Evolutionary conservation across 2,329 filamentous ascomycete genomes (phyloP), one percentile per base, ranked within the genome.

Genomic region (Trichoderma sp.): DNA sequence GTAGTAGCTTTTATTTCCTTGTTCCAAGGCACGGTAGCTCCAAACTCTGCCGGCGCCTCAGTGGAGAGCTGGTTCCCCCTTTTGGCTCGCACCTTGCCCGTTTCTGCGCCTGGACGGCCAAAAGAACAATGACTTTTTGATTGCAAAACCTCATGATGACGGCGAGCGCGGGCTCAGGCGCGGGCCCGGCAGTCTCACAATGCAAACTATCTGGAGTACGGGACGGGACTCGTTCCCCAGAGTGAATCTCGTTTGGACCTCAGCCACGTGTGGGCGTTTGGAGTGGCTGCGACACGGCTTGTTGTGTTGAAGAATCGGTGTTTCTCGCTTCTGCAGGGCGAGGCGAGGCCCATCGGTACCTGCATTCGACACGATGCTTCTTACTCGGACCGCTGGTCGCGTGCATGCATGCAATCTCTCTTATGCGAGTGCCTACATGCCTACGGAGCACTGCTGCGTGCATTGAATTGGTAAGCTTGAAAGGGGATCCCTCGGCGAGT

Each of bases 21-120:
- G 16, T 43, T 43, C 29, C 52, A 29, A 31, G 27, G 53, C 53
- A 56, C 53, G n/a, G 53, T 56, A 64, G 49, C 52, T 14, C 35
- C 33, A 40, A 56, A 56, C 24, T 43, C 49, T 40, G 24, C 27
- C 61, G 53, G 33, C 61, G 61, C 61, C 61, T 63, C 47, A 14
- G 61, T 55, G 61, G 63, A 58, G 63, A 66, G 63, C 55, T 65
- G 21, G 35, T 40, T 56, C 16, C 60, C 63, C 52, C 64, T 67
- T 67, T 67, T 49, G 64, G 55, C 31, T 43, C 40, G 40, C 52
- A 35, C 27, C 29, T 62, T 19, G 37, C 59, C 27, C 33, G 13
- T 56, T 64, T 40, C 49, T 43, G 61, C 56, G 61, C 16, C 43
- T 31, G 29, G 29, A n/a, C 59, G 31, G 3, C 40, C 29, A 35